A percentile compares a stretch with the other conserved stretches of the same genome.
Conservation (phyloP, 2,329 filamentous ascomycete species). For the Alternaria sp. region DNA sequence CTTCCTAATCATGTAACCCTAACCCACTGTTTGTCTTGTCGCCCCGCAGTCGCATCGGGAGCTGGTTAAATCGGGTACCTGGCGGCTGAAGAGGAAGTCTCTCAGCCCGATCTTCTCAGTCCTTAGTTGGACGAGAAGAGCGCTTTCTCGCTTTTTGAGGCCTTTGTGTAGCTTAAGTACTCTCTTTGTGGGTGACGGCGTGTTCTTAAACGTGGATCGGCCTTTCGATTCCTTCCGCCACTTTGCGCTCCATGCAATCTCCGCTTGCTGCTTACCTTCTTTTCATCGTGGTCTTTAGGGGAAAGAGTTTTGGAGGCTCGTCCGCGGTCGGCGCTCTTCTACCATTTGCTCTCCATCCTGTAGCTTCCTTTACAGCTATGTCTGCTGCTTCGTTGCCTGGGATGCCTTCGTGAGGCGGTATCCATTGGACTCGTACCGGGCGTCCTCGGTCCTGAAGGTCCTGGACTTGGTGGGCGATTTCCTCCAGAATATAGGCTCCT, state of each 20-base stretch:
- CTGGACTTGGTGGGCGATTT: conserved; percentile 24
- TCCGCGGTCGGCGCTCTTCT: background rate
- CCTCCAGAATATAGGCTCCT: conserved; percentile 26
- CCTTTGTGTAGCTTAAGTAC: conserved; percentile 23
- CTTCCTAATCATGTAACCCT: too few species aligned
- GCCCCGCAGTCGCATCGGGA: conserved; percentile 23
- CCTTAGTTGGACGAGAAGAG: conserved; percentile 23
- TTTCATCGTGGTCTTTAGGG: background rate
- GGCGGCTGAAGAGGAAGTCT: conserved; percentile 26
- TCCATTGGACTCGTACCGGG: conserved; percentile 2
- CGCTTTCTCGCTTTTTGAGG: conserved; percentile 21
- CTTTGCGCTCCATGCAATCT: background rate
- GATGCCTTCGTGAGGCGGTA: conserved; percentile 2
- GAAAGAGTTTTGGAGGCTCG: background rate
- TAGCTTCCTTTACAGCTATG: background rate
- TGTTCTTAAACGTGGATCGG: background rate
- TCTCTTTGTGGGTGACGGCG: background rate
- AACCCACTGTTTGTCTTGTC: conserved; percentile 20
- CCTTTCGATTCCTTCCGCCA: background rate
- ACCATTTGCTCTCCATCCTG: background rate
- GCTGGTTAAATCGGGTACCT: conserved; percentile 21
- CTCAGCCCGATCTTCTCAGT: conserved; percentile 28
- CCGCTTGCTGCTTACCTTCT: background rate
- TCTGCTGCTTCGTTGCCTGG: conserved; percentile 3
- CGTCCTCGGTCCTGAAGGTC: conserved; percentile 11